Percentiles rank a stretch among this genome's conserved stretches.
These are phyloP conservation scores for Balamuthia mandrillaris DNA, from an alignment of 208 protist species.

Conservation along the genomic window DNA sequence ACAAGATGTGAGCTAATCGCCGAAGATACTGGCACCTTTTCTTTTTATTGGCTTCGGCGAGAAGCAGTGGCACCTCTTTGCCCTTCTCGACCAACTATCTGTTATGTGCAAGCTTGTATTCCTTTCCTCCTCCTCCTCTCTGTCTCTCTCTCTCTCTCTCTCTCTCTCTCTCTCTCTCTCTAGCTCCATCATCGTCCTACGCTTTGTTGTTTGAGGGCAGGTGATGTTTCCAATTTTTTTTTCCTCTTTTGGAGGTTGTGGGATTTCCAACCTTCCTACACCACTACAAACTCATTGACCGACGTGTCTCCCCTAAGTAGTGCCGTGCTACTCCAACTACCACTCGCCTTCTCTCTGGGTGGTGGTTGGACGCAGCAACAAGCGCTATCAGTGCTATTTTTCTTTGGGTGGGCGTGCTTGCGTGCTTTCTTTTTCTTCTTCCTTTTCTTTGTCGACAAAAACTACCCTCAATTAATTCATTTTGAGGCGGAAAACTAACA, in stretches of 20 bases:
- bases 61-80: too few species aligned
- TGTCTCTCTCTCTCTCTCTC: background rate
- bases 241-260: background rate
- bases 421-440: background rate
- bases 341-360: too few species aligned
- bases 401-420: background rate
- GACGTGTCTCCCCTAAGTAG: background rate
- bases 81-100: too few species aligned
- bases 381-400: background rate
- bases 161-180: background rate
- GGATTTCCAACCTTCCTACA: background rate
- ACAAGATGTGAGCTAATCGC: too few species aligned
- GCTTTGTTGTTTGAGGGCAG: background rate
- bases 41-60: too few species aligned
- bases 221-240: background rate
- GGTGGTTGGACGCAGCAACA: too few species aligned
- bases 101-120: too few species aligned
- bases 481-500: conserved; percentile 41
- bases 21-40: too few species aligned
- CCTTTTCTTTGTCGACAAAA: background rate
- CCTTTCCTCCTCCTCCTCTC: too few species aligned
- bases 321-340: background rate
- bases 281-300: background rate
- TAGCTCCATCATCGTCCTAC: background rate
- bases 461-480: background rate